Evolutionary conservation across 192 early-diverging fungal genomes (phyloP), one percentile per base, ranked within the genome.

Genomic region (Umbelopsis sp.): DNA sequence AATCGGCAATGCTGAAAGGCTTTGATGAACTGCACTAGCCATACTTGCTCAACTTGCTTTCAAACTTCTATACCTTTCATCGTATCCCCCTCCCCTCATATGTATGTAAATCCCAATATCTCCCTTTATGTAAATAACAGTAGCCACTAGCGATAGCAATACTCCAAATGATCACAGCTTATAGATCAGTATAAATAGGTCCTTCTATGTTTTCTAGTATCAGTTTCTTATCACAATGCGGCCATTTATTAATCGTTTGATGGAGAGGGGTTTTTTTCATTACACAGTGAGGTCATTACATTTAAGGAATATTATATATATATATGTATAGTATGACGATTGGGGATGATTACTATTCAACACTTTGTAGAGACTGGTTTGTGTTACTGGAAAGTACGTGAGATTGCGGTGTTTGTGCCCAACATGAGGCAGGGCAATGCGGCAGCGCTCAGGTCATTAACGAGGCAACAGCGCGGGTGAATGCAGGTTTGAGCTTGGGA

Each of bases 401-500:
- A 1, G 30, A 25, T n/a, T 61, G 22, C 30, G 20, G n/a, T 12
- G 55, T 41, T 10, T 18, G 30, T 13, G 27, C 7, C 16, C 13
- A 12, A 61, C 5, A 0, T 2, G 4, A 35, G 7, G 13, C 3
- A 30, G 27, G 27, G 27, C n/a, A n/a, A n/a, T n/a, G n/a, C 27
- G 27, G 27, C 3, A 3, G 27, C 0, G 7, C 15, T 44, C 20
- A 48, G 12, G 48, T 44, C 71, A 72, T 52, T 44, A 72, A 49
- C 35, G 8, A 33, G 3, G 18, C 18, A 23, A 74, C 58, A 64
- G 68, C 33, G 4, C 49, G 16, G 18, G 73, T 25, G 68, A 77
- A 77, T 20, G 52, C 55, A n/a, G 65, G 70, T 12, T 58, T 47
- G 12, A 77, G 71, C 2, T 21, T 68, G 21, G 76, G 76, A 3